Evolutionary conservation across 768 basidiomycete genomes (phyloP), one percentile per base, ranked within the genome.

Genomic region (Candolleomyces eurysporus): DNA sequence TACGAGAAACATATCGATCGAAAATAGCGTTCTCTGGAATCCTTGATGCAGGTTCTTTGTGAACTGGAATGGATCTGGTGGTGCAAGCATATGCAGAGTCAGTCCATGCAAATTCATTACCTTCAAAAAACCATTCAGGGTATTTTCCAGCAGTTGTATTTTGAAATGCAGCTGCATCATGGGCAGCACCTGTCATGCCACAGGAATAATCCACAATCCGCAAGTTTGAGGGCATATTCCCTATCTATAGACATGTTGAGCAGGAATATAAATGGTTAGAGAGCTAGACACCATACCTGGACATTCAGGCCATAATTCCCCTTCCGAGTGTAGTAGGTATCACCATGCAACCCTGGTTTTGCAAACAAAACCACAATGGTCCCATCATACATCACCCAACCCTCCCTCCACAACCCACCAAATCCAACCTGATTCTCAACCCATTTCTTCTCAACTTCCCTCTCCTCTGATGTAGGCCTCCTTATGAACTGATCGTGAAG

Each of bases 331-430:
- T 66, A 76, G 53, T 77, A 78, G 17, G 68, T 72, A 64, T 75
- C 72, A 13, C 76, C 73, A 59, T 76, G 66, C 6, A 66, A 21
- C 0, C 66, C 68, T 26, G 72, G 72, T 40, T 72, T 73, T 9
- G 53, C 30, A 49, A 66, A 71, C 1, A 75, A 66, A 9, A 67
- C 65, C 16, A 76, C 68, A 59, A 72, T 72, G 0, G 73, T 76
- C 1, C 74, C 75, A 67, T 76, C 74, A 58, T 74, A 73, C 69
- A 73, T 76, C 0, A 74, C 39, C 66, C 69, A 78, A 1, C 75
- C 75, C 6, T 78, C 75, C 17, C 71, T 59, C 75, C 73, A 77
- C 8, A 65, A 17, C 16, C 72, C 72, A 32, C 48, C 31, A 48
- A 73, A 77, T 2, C 72, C 72, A 11, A 75, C 16, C 39, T 70